phyloP scores from a whole-genome alignment of 345 rosid species.

The Draba incana region DNA sequence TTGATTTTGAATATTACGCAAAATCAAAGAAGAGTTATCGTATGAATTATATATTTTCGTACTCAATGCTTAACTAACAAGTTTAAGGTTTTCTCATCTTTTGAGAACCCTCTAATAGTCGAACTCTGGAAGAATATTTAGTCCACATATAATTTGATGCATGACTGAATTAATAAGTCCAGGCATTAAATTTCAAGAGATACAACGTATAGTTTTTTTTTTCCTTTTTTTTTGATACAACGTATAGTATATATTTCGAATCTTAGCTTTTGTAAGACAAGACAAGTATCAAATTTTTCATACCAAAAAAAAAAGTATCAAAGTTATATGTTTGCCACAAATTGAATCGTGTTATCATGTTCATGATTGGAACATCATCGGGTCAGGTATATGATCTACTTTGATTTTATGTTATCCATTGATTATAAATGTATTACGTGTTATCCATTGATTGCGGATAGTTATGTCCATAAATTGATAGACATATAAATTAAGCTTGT shows the following conservation, averaged over 20 bases:
- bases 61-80: slow-evolving; percentile 35
- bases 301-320: not conserved
- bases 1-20: slow-evolving; percentile 31
- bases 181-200: not conserved
- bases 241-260: not conserved
- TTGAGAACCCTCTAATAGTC: slow-evolving; percentile 7
- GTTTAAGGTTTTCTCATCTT: slow-evolving; percentile 25
- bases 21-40: slow-evolving; percentile 17
- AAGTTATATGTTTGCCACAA: not conserved
- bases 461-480: not conserved
- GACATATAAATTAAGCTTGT: slow-evolving; percentile 2
- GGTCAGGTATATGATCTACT: not conserved
- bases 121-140: slow-evolving; percentile 15
- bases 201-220: not conserved
- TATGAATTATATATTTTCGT: not conserved
- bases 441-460: slow-evolving; percentile 1
- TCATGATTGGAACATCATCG: slow-evolving; percentile 1
- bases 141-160: not conserved
- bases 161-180: slow-evolving; percentile 7
- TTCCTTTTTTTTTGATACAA: too few relatives aligned
- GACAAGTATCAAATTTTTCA: not conserved
- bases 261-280: not conserved
- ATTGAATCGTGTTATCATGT: slow-evolving; percentile 6
- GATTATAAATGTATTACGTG: slow-evolving; percentile 2
- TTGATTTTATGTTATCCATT: not conserved